Evolutionary conservation across 2,329 filamentous ascomycete species (phyloP).

Genomic region (Chalaropsis thielavioides): DNA sequence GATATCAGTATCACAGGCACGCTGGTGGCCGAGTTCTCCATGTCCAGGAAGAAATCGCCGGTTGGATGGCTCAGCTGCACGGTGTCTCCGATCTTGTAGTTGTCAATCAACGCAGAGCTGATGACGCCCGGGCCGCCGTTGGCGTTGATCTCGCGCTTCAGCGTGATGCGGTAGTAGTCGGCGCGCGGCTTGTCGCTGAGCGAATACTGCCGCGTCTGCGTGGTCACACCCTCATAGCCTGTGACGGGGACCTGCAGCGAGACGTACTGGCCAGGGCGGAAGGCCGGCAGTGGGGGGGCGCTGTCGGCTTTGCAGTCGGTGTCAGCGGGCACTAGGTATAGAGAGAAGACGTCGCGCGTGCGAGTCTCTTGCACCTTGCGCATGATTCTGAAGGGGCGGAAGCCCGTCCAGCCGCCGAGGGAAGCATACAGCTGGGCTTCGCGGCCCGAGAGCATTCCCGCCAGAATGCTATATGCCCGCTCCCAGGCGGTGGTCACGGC

Average conservation of each 20-base stretch:
- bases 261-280: constrained; percentile 59
- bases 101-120: constrained; percentile 38
- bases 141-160: constrained; percentile 48
- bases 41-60: constrained; percentile 49
- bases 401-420: constrained; percentile 29
- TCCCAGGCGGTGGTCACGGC: constrained; percentile 58
- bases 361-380: constrained; percentile 42
- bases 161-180: constrained; percentile 54
- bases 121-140: constrained; percentile 33
- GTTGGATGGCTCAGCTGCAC: constrained; percentile 41
- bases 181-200: constrained; percentile 43
- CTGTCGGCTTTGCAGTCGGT: constrained; percentile 21
- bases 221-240: constrained; percentile 30
- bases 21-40: constrained; percentile 25
- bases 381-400: constrained; percentile 41
- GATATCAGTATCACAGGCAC: constrained; percentile 51
- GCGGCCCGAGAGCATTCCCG: constrained; percentile 52
- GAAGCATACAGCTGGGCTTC: constrained; percentile 48
- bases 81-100: constrained; percentile 35
- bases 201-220: constrained; percentile 63
- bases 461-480: constrained; percentile 56
- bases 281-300: constrained; percentile 37
- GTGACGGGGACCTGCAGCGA: constrained; percentile 49
- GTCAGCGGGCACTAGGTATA: constrained; percentile 55
- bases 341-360: constrained; percentile 46